Base-by-base conservation (phyloP, 2,329 filamentous ascomycete genomes). In the Cordyceps cateniannulata region DNA sequence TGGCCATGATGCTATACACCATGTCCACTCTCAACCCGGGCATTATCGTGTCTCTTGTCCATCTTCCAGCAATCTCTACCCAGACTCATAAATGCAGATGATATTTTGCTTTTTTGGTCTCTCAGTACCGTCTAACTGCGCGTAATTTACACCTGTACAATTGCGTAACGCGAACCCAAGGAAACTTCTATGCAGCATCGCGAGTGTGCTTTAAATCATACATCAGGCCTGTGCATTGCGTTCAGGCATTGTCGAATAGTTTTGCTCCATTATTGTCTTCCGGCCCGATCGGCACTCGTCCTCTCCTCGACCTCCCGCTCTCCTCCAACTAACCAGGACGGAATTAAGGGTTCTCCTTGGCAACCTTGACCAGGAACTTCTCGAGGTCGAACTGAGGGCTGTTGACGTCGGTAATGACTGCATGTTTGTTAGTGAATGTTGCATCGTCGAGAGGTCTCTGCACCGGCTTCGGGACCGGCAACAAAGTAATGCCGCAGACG, bases 371-470 rank as follows among this genome's bases (percentile, higher is more conserved):
- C 75, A 96, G 78, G 76, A 85, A 91, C 69, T 89, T 87, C 81
- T 98, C 93, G 69, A 98, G 82, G 75, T 99, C 93, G 79, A 98
- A 98, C 72, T 92, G 91, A 72, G 92, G 86, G 79, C 95, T 86
- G 72, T 88, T 85, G 63, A 88, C 88, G 78, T 98, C 88, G 62
- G 70, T 70, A 53, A 73, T 67, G 44, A 70, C 74, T 76, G 59
- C 20, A 25, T 47, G 16, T 35, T 22, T 4, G 65, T 72, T 63
- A 72, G 69, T 20, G 45, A 12, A n/a, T 53, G 62, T 50, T 6
- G 6, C 18, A 4, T 20, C 16, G 27, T 38, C 25, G 29, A 18
- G 20, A 52, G 16, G 18, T 54, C 20, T 60, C 42, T 44, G 20
- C 7, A 25, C 12, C 32, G 22, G 27, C 40, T 8, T 55, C 44